Conservation (phyloP, 202 grass and related monocot genomes). For the Alloteropsis angusta region DNA sequence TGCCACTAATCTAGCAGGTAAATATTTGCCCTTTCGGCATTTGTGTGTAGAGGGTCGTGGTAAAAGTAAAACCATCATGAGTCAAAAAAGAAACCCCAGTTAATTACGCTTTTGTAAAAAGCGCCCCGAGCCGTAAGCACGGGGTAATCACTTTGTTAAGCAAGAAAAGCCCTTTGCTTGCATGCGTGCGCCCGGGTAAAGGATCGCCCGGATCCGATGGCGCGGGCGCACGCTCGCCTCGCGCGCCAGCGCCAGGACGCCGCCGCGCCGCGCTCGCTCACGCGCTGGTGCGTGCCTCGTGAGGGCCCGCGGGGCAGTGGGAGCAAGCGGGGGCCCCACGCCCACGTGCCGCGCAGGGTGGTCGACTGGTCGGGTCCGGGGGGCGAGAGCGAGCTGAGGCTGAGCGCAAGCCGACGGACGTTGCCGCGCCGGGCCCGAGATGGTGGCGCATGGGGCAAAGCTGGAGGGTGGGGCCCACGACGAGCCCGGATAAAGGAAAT, state of each 20-base stretch:
- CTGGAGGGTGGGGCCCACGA: neutral
- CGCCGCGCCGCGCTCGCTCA: no score
- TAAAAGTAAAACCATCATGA: neutral
- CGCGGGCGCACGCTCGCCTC: neutral
- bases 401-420: neutral
- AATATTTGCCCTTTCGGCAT: neutral
- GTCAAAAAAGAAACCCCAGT: neutral
- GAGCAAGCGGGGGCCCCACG: neutral
- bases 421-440: neutral
- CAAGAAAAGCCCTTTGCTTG: neutral
- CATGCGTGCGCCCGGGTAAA: neutral
- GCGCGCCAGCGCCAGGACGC: neutral
- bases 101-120: neutral
- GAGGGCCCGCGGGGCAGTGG: neutral
- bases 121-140: neutral
- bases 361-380: neutral
- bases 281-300: no score
- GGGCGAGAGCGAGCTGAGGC: neutral
- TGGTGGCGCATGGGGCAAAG: neutral
- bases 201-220: constrained; percentile 20
- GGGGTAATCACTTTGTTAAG: neutral
- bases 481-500: neutral
- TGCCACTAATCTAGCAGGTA: neutral
- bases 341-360: constrained; percentile 3
- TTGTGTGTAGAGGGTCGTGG: neutral